Evolutionary conservation across 106 monocot genomes (phyloP).

Genomic region (Dendrobium huoshanense): DNA sequence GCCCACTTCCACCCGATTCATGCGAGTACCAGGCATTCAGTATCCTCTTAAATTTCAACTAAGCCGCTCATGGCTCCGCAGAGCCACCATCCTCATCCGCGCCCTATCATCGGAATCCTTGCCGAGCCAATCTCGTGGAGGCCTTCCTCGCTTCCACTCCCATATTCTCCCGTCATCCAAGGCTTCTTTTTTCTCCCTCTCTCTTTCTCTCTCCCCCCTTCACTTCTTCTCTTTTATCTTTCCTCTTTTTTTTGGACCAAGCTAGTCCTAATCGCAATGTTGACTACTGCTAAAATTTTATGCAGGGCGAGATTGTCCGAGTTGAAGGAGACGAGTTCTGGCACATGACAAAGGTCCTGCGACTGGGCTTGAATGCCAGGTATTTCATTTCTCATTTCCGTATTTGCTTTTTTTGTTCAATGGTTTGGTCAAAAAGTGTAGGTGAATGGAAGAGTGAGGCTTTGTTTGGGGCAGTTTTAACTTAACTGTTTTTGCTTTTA

Average conservation of each 20-base stretch:
- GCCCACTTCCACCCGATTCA: not conserved
- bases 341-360: slow-evolving; percentile 91
- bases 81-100: not conserved
- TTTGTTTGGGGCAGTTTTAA: no score
- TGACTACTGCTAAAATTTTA: not conserved
- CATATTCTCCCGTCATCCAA: slow-evolving; percentile 54
- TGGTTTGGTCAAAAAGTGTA: not conserved
- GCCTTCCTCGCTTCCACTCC: slow-evolving; percentile 65
- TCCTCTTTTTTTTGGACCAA: not conserved
- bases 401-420: not conserved
- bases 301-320: slow-evolving; percentile 58
- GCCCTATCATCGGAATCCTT: slow-evolving; percentile 15
- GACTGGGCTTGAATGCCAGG: slow-evolving; percentile 61
- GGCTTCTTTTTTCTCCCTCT: not conserved
- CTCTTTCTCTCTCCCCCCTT: no score
- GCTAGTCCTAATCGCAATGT: not conserved
- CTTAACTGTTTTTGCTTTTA: no score
- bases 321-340: slow-evolving; percentile 95
- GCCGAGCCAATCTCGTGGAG: slow-evolving; percentile 41
- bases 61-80: not conserved
- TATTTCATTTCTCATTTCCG: slow-evolving; percentile 4
- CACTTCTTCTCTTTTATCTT: not conserved
- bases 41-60: not conserved
- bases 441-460: no score
- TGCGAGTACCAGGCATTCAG: not conserved